A percentile compares a stretch with the other conserved stretches of the same genome.
These are phyloP conservation scores for Candida piceae DNA, from an alignment of 805 yeast species.

Conservation along the genomic window DNA sequence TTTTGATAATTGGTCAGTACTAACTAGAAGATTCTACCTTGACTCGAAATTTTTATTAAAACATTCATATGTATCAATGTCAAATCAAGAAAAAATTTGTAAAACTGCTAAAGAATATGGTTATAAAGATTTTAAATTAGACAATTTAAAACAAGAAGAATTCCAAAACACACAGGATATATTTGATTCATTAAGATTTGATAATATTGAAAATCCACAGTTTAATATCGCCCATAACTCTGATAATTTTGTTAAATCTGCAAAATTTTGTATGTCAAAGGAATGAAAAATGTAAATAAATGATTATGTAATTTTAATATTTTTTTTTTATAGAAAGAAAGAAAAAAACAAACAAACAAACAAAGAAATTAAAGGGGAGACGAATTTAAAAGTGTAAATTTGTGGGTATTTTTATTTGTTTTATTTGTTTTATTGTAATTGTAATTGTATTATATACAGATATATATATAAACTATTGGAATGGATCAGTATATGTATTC, in stretches of 20 bases:
- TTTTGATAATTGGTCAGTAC: slow-evolving; percentile 15
- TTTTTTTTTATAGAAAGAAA: too few relatives aligned
- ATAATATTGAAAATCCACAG: slow-evolving; percentile 5
- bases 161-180: slow-evolving; percentile 3
- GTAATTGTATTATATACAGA: too few relatives aligned
- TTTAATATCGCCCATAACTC: slow-evolving; percentile 6
- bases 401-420: too few relatives aligned
- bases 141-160: slow-evolving; percentile 9
- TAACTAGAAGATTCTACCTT: slow-evolving; percentile 16
- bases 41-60: slow-evolving; percentile 10
- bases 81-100: not conserved
- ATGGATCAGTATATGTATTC: not conserved
- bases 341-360: too few relatives aligned
- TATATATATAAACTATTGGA: too few relatives aligned
- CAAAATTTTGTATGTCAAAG: slow-evolving; percentile 2
- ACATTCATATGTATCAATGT: slow-evolving; percentile 3
- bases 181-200: slow-evolving; percentile 13
- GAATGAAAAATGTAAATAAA: too few relatives aligned
- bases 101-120: slow-evolving; percentile 8
- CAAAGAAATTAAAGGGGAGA: too few relatives aligned
- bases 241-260: slow-evolving; percentile 5
- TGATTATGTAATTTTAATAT: too few relatives aligned
- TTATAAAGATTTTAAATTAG: slow-evolving; percentile 4
- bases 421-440: too few relatives aligned
- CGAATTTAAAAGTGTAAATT: too few relatives aligned